Evolutionary conservation across 768 basidiomycete species (phyloP).

Genomic region (Leucocoprinus birnbaumii): DNA sequence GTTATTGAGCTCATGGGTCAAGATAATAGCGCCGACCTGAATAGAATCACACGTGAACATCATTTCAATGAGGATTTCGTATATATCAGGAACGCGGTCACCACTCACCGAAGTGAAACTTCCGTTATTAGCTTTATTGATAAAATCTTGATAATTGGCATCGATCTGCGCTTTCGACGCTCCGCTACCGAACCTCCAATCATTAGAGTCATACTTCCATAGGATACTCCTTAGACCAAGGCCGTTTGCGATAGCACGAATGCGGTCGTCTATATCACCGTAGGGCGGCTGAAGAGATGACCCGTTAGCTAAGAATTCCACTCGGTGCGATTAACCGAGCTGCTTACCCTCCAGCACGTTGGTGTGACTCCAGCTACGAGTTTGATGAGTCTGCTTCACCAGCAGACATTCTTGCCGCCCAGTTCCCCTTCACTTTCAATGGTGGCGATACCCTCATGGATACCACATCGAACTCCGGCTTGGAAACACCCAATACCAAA

Average conservation of each 20-base stretch:
- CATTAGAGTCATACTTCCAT: constrained; percentile 70
- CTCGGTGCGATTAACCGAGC: too few species aligned
- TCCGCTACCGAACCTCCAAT: constrained; percentile 64
- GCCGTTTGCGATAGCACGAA: constrained; percentile 64
- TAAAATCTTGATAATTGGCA: constrained; percentile 51
- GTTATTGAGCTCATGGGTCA: constrained; percentile 59
- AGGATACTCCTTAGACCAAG: constrained; percentile 71
- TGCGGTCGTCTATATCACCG: constrained; percentile 75
- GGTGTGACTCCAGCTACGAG: constrained; percentile 54
- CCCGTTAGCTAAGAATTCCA: neutral
- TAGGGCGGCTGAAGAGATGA: constrained; percentile 47
- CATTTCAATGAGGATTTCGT: too few species aligned
- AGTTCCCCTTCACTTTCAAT: constrained; percentile 44
- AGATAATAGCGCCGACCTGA: too few species aligned
- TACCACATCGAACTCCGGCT: constrained; percentile 18
- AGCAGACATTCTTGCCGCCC: constrained; percentile 21
- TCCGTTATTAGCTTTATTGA: constrained; percentile 43
- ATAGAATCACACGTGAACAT: too few species aligned
- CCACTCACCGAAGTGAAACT: constrained; percentile 35
- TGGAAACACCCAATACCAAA: constrained; percentile 23
- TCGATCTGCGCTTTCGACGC: constrained; percentile 41
- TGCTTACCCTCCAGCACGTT: constrained; percentile 55
- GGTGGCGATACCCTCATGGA: constrained; percentile 15
- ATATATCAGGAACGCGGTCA: too few species aligned
- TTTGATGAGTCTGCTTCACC: constrained; percentile 40